Evolutionary conservation across 306 rosid genomes (phyloP).

Genomic region (Lathyrus oleraceus): DNA sequence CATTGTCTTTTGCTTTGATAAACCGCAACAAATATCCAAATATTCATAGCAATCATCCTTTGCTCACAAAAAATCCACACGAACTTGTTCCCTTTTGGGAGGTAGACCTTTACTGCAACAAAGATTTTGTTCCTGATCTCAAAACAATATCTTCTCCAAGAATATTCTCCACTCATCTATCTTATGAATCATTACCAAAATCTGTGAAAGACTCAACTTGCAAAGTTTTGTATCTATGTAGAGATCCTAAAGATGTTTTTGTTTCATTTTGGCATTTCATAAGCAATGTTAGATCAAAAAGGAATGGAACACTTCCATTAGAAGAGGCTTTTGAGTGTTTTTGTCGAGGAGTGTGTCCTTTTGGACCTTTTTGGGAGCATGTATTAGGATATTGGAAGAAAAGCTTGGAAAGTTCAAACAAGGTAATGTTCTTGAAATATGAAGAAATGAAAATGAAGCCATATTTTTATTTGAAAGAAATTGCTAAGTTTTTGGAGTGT

Average conservation of each 20-base stretch:
- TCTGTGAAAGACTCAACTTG: background rate
- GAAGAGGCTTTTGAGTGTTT: background rate
- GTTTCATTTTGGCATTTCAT: constrained; percentile 16
- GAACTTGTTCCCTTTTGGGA: constrained; percentile 19
- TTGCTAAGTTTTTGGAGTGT: constrained; percentile 9
- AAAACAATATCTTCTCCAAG: background rate
- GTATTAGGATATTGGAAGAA: background rate
- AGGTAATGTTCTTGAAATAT: background rate
- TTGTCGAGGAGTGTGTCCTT: background rate
- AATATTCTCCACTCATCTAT: background rate
- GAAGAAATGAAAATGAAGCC: constrained; percentile 1
- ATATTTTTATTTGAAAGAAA: background rate
- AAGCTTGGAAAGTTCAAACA: background rate
- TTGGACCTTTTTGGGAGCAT: background rate
- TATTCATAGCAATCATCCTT: constrained; percentile 5
- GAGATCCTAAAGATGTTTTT: background rate
- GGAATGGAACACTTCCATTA: background rate
- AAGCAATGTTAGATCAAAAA: background rate
- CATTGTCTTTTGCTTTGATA: constrained; percentile 8
- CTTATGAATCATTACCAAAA: background rate
- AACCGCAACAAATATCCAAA: constrained; percentile 17
- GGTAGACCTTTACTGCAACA: background rate
- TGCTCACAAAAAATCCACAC: constrained; percentile 19
- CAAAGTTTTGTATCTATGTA: background rate
- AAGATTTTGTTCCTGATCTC: background rate